A percentile compares a stretch with the other conserved stretches of the same genome.
phyloP scores from a whole-genome alignment of 768 basidiomycete species.

The Tulasnella sp. region DNA sequence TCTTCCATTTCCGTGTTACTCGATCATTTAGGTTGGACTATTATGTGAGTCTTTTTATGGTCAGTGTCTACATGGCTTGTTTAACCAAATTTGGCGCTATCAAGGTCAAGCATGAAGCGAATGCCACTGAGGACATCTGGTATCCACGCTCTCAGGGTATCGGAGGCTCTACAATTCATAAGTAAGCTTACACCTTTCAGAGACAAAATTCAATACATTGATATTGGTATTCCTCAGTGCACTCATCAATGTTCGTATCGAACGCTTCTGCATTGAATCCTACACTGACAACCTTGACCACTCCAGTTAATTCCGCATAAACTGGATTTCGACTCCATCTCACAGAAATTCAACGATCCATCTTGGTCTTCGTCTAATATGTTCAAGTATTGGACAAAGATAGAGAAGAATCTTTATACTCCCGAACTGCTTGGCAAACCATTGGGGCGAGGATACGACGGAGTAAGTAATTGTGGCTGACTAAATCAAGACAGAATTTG shows the following conservation, averaged over 20 bases:
- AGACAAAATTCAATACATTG: background rate
- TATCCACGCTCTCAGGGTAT: conserved; percentile 11
- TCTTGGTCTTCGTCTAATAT: background rate
- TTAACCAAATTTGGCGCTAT: too few relatives aligned
- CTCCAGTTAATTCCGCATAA: conserved; percentile 11
- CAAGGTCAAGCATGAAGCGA: too few relatives aligned
- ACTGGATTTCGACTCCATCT: conserved; percentile 4
- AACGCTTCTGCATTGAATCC: too few relatives aligned
- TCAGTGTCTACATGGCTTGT: too few relatives aligned
- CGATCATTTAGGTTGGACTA: too few relatives aligned
- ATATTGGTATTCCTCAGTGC: background rate
- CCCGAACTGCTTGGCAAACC: background rate
- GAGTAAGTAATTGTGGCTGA: too few relatives aligned
- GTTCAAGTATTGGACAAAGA: conserved; percentile 5
- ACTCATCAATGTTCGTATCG: conserved; percentile 12
- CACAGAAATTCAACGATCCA: background rate
- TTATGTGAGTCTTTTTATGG: too few relatives aligned
- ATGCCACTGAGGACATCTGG: too few relatives aligned
- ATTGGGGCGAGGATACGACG: conserved; percentile 4
- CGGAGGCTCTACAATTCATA: too few relatives aligned
- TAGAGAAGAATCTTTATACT: conserved; percentile 9
- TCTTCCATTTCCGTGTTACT: too few relatives aligned
- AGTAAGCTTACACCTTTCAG: background rate
- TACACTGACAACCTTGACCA: too few relatives aligned
- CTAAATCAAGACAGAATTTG: too few relatives aligned